phyloP scores from a whole-genome alignment of 2,329 filamentous ascomycete species.

The Aspergillus intermedius region DNA sequence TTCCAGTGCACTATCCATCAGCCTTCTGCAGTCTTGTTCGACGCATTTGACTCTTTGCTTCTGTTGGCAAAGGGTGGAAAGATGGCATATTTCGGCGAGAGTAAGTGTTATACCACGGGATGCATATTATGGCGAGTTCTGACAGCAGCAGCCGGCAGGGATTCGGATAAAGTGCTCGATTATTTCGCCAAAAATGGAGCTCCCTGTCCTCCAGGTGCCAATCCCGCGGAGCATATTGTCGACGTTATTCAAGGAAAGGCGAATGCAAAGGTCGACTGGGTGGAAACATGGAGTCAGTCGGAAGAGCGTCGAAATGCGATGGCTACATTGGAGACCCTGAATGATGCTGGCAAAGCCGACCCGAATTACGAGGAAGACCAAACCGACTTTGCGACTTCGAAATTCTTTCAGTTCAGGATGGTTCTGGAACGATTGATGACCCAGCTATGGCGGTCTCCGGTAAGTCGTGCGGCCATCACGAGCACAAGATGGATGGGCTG shows the following conservation, averaged over 20 bases:
- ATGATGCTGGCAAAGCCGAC: constrained; percentile 14
- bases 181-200: constrained; percentile 52
- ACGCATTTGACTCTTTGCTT: constrained; percentile 60
- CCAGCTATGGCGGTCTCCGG: constrained; percentile 29
- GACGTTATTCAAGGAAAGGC: constrained; percentile 29
- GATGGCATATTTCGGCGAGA: constrained; percentile 61
- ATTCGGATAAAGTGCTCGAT: constrained; percentile 35
- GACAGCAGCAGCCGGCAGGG: constrained; percentile 22
- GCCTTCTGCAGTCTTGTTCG: constrained; percentile 60
- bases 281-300: constrained; percentile 27
- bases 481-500: not conserved
- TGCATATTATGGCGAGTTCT: not conserved
- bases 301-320: constrained; percentile 21
- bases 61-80: constrained; percentile 59
- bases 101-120: constrained; percentile 11
- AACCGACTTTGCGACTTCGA: constrained; percentile 32
- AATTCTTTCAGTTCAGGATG: constrained; percentile 35
- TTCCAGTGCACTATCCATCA: constrained; percentile 57
- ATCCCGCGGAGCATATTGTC: constrained; percentile 47
- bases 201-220: constrained; percentile 46
- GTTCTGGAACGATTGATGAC: constrained; percentile 28
- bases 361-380: constrained; percentile 24
- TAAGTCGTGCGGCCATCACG: constrained; percentile 8
- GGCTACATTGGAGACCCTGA: constrained; percentile 20
- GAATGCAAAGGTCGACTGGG: constrained; percentile 22